Evolutionary conservation across 192 early-diverging fungal species (phyloP), one percentile per base, ranked within the genome.

Genomic region (Podochytrium sp.): DNA sequence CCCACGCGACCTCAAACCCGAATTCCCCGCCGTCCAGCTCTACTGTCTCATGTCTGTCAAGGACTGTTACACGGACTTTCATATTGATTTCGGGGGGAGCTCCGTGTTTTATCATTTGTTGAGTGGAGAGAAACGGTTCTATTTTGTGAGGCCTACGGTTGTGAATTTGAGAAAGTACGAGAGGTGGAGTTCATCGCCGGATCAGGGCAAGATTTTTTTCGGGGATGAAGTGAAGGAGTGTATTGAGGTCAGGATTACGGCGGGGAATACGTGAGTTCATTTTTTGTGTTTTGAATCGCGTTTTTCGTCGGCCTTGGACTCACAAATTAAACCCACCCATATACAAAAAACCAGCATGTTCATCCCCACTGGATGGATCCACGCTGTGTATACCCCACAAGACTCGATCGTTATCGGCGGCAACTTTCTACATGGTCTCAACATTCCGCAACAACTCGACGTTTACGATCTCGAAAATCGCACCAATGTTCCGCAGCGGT

Each of bases 311-410:
- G 16, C 14, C 18, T 60, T 60, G 37, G 5, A n/a, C n/a, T n/a
- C n/a, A n/a, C n/a, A n/a, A n/a, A n/a, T n/a, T 50, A 50, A 50
- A 66, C 20, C 0, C 39, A 7, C 14, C 1, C 18, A 14, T 39
- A 10, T 10, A 10, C 5, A 14, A 18, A 7, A 2, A 40, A 20
- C 37, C 71, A 63, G 76, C 49, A 92, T 92, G 90, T 79, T 96
- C 49, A 95, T 98, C 57, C 96, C 96, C 23, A 90, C 94, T 5
- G 96, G 96, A 37, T 98, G 96, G 96, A 96, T 98, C 70, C 96
- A 98, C 76, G 92, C 96, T 0, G 95, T 96, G 5, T 92, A 91
- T 74, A 98, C 95, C 2, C 92, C 94, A 5, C 80, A 82, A 25
- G 93, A 96, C 56, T 88, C 93, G 0, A 79, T 98, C 5, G 94